Conservation (phyloP, 768 basidiomycete genomes). For the Termitomyces sp. region DNA sequence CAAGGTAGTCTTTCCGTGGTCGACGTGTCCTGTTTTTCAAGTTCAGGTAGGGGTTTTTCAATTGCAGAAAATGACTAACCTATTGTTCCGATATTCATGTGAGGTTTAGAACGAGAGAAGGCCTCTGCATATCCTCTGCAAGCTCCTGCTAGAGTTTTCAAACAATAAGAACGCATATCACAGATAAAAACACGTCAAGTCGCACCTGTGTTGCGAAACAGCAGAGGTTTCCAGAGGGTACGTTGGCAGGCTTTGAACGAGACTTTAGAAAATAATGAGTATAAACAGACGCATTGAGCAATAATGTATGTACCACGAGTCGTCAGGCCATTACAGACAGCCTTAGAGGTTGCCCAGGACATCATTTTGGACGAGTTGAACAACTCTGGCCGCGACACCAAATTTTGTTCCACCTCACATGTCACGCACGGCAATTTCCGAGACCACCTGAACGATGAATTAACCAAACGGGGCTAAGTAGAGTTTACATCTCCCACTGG, state of each 20-base stretch:
- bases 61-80: conserved; percentile 20
- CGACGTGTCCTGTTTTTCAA: conserved; percentile 72
- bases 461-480: conserved; percentile 17
- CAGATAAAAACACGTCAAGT: conserved; percentile 17
- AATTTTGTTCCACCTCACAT: conserved; percentile 18
- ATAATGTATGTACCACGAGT: conserved; percentile 38
- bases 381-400: conserved; percentile 6
- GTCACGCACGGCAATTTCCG: conserved; percentile 24
- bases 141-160: conserved; percentile 32
- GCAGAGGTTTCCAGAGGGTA: conserved; percentile 26
- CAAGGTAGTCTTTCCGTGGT: conserved; percentile 97
- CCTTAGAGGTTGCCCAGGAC: conserved; percentile 50
- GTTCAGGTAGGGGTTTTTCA: neutral
- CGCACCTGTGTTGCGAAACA: conserved; percentile 27
- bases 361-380: conserved; percentile 39
- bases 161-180: neutral
- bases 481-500: conserved; percentile 7
- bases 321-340: conserved; percentile 46
- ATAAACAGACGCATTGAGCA: neutral
- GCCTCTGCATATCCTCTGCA: conserved; percentile 77
- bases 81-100: conserved; percentile 95
- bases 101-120: conserved; percentile 77
- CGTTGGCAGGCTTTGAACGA: conserved; percentile 38
- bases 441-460: conserved; percentile 16
- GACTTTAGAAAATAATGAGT: conserved; percentile 12